Conservation (phyloP, 257 asterid species). For the Fraxinus americana region DNA sequence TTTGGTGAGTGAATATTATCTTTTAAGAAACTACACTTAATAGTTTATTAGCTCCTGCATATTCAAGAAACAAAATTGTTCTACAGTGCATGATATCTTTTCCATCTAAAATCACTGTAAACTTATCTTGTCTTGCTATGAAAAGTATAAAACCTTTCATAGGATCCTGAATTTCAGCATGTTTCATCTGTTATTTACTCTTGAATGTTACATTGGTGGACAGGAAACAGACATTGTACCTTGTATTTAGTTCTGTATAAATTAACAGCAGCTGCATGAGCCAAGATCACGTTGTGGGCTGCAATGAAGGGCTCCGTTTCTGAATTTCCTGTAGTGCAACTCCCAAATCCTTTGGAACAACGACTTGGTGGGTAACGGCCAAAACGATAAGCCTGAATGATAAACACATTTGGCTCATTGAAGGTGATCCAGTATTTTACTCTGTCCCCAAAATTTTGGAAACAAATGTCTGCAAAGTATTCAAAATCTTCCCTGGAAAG, state of each 20-base stretch:
- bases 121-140: not conserved
- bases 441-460: conserved; percentile 57
- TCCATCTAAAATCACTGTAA: not conserved
- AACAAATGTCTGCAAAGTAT: conserved; percentile 58
- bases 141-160: too few relatives aligned
- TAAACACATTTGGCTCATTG: conserved; percentile 63
- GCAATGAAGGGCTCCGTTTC: not conserved
- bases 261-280: conserved; percentile 55
- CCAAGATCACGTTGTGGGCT: conserved; percentile 30
- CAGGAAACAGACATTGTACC: not conserved
- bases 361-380: conserved; percentile 61
- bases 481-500: conserved; percentile 59
- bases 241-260: conserved; percentile 1
- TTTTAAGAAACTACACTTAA: not conserved
- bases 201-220: too few relatives aligned
- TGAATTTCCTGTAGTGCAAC: conserved; percentile 55
- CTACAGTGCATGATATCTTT: too few relatives aligned
- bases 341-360: conserved; percentile 50
- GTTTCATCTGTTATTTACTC: too few relatives aligned
- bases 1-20: not conserved
- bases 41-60: too few relatives aligned
- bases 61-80: too few relatives aligned
- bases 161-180: too few relatives aligned
- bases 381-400: conserved; percentile 48
- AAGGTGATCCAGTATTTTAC: conserved; percentile 70